Percentiles rank a stretch among this genome's conserved stretches.
Conservation (phyloP, 2,329 filamentous ascomycete genomes). For the Plectosphaerella cucumerina region DNA sequence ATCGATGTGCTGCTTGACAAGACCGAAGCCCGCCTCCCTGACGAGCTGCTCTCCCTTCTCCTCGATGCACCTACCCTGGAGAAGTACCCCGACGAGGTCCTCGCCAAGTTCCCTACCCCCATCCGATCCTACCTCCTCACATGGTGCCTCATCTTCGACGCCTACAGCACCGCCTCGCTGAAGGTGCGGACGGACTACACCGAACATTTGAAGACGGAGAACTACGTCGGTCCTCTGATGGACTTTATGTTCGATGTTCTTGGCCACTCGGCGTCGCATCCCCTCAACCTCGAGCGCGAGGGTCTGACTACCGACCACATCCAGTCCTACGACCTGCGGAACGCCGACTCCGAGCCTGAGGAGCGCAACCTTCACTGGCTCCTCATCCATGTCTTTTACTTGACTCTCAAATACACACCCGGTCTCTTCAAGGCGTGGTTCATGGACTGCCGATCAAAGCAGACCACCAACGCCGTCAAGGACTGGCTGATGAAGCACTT, state of each 20-base stretch:
- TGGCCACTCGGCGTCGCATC: constrained; percentile 69
- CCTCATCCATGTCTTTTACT: constrained; percentile 80
- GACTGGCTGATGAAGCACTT: constrained; percentile 83
- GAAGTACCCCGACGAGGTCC: constrained; percentile 59
- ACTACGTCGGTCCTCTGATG: constrained; percentile 65
- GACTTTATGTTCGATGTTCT: constrained; percentile 82
- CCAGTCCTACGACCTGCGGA: constrained; percentile 45
- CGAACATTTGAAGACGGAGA: constrained; percentile 70
- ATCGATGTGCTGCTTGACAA: constrained; percentile 73
- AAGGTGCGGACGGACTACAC: constrained; percentile 80
- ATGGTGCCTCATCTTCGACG: constrained; percentile 87
- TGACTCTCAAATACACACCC: constrained; percentile 71
- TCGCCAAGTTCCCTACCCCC: constrained; percentile 63
- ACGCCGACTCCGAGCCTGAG: constrained; percentile 53
- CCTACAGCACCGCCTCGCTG: constrained; percentile 72
- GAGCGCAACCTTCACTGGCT: constrained; percentile 80
- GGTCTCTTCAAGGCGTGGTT: constrained; percentile 82
- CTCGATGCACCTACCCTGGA: constrained; percentile 71
- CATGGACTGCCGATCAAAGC: constrained; percentile 72
- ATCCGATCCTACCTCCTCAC: constrained; percentile 80
- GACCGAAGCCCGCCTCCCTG: constrained; percentile 68
- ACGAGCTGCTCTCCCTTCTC: constrained; percentile 80
- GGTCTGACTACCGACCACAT: constrained; percentile 57
- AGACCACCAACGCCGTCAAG: constrained; percentile 76
- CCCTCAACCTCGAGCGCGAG: constrained; percentile 68